Percentiles rank a stretch among this genome's conserved stretches.
Conservation (phyloP, 805 yeast species). For the Ogataea methylovora region DNA sequence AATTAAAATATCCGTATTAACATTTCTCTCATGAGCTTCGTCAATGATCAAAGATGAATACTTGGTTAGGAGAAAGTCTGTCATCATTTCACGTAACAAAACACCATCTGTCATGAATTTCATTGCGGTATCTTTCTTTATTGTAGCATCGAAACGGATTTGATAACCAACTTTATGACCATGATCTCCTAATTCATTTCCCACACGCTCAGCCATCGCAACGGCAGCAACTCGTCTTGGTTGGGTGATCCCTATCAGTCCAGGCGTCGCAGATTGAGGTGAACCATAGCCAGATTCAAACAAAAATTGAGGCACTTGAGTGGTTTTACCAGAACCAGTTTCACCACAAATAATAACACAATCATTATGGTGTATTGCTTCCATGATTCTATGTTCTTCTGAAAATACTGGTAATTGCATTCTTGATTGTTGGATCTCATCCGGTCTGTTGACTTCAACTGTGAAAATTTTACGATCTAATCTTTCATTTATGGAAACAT, state of each 20-base stretch:
- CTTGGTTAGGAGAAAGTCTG: slow-evolving; percentile 70
- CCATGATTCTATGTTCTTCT: slow-evolving; percentile 92
- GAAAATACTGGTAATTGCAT: slow-evolving; percentile 78
- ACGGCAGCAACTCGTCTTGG: slow-evolving; percentile 94
- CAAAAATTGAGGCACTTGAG: slow-evolving; percentile 94
- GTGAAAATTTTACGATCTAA: slow-evolving; percentile 53
- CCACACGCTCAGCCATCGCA: slow-evolving; percentile 80
- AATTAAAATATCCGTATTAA: slow-evolving; percentile 90
- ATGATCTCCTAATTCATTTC: slow-evolving; percentile 68
- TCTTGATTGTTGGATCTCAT: slow-evolving; percentile 59
- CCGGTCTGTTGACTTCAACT: slow-evolving; percentile 60
- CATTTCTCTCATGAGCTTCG: slow-evolving; percentile 96
- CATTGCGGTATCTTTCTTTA: slow-evolving; percentile 57
- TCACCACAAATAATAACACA: slow-evolving; percentile 92
- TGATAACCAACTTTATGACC: slow-evolving; percentile 70
- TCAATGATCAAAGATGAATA: slow-evolving; percentile 87
- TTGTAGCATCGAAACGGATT: slow-evolving; percentile 69
- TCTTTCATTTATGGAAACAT: slow-evolving; percentile 48
- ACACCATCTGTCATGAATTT: slow-evolving; percentile 97
- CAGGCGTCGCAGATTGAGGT: slow-evolving; percentile 57
- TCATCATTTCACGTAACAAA: slow-evolving; percentile 84
- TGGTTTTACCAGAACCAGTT: slow-evolving; percentile 97
- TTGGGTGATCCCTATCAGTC: slow-evolving; percentile 95
- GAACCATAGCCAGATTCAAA: slow-evolving; percentile 89
- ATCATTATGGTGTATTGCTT: slow-evolving; percentile 88